phyloP scores from a whole-genome alignment of 208 protist genomes.

The Leishmania lainsoni region DNA sequence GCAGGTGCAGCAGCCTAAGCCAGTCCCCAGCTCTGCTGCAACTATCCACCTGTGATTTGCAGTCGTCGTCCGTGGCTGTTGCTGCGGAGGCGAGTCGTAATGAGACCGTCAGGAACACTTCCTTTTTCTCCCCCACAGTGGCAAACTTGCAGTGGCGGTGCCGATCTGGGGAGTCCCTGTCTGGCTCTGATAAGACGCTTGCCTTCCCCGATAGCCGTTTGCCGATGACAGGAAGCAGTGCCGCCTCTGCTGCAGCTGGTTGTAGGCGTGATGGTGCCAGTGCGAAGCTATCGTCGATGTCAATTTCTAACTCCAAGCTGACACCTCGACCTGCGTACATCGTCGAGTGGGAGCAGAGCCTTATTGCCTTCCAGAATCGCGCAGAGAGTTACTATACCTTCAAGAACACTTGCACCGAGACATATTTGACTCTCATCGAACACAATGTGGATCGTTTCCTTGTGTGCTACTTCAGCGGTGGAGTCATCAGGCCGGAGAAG shows the following conservation, averaged over 20 bases:
- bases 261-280: not conserved
- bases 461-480: slow-evolving; percentile 37
- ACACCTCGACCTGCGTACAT: slow-evolving; percentile 14
- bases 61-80: not conserved
- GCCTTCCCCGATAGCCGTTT: not conserved
- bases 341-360: slow-evolving; percentile 42
- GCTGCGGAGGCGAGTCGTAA: slow-evolving; percentile 1
- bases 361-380: slow-evolving; percentile 43
- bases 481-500: slow-evolving; percentile 18
- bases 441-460: slow-evolving; percentile 66
- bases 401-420: slow-evolving; percentile 57
- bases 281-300: not conserved
- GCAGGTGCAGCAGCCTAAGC: not conserved
- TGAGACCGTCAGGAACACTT: slow-evolving; percentile 5
- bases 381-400: slow-evolving; percentile 45
- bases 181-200: not conserved
- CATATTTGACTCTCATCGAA: slow-evolving; percentile 66
- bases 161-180: slow-evolving; percentile 16
- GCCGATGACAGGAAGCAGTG: not conserved
- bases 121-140: slow-evolving; percentile 29
- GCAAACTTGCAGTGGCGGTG: slow-evolving; percentile 9
- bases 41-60: not conserved
- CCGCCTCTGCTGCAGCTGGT: not conserved
- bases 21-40: not conserved
- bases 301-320: not conserved